phyloP scores from a whole-genome alignment of 2,329 filamentous ascomycete species.

The Fusarium redolens region DNA sequence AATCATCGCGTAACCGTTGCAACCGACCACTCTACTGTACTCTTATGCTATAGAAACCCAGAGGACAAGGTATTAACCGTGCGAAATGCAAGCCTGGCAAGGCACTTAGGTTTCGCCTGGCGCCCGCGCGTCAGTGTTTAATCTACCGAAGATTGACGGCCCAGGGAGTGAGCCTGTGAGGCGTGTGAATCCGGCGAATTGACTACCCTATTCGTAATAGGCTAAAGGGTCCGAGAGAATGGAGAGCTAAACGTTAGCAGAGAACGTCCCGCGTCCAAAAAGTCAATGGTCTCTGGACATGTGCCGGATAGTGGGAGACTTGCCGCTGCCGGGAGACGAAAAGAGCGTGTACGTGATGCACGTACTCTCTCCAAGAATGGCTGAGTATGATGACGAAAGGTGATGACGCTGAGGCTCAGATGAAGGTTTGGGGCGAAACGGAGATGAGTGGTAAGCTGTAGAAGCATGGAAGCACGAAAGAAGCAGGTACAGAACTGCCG shows the following conservation, averaged over 20 bases:
- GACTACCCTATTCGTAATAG: constrained; percentile 31
- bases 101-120: constrained; percentile 32
- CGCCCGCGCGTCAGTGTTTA: constrained; percentile 31
- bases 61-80: not conserved
- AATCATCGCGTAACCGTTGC: constrained; percentile 22
- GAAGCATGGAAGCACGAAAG: constrained; percentile 29
- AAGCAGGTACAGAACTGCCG: constrained; percentile 38
- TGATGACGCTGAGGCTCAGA: not conserved
- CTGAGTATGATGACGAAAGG: constrained; percentile 33
- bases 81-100: constrained; percentile 10
- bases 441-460: not conserved
- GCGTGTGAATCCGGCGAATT: constrained; percentile 11
- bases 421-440: not conserved
- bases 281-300: not conserved
- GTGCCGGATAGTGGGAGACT: constrained; percentile 16
- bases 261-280: not conserved
- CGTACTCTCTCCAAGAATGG: constrained; percentile 11
- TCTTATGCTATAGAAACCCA: not conserved
- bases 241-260: constrained; percentile 12
- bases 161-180: not conserved
- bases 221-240: constrained; percentile 13
- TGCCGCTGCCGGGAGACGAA: not conserved
- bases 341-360: not conserved
- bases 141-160: constrained; percentile 13
- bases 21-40: constrained; percentile 3